Evolutionary conservation across 805 yeast species (phyloP), one percentile per base, ranked within the genome.

Genomic region (Saccharomycopsis microspora): DNA sequence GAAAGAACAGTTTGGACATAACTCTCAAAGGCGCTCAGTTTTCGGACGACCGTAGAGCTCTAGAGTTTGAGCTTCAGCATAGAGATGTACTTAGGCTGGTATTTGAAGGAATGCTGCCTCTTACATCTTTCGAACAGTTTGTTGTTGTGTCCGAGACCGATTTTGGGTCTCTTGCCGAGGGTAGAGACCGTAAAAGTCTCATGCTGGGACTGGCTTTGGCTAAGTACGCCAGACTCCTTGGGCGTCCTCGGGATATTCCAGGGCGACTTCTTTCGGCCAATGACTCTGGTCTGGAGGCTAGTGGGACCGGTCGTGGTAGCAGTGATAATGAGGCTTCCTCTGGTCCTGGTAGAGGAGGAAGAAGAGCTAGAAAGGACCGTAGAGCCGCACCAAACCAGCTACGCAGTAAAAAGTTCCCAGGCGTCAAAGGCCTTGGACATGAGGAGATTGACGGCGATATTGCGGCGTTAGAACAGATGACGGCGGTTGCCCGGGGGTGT

Each of bases 101-200:
- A 1, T 45, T 63, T 32, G 65, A 64, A 45, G 65, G 65, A 1
- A 52, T 59, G 41, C 55, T 65, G 0, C 63, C 67, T 4, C 52
- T 67, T 5, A 32, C 62, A 3, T 55, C 67, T 3, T 49, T 55
- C 5, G 58, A 58, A 5, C 72, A 69, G 43, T 67, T 69, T 47
- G 47, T 43, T 7, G 37, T 55, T 8, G 54, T 64, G 5, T 61
- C 68, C 3, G 56, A 56, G 29, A 52, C 56, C 1, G 55, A 55
- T 39, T 61, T 65, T 8, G 39, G 45, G 30, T 49, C 52, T 32
- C 28, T 48, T 30, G 41, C 53, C 30, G 54, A 50, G 5, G 54
- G 54, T 33, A 39, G 48, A 32, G 45, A 38, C 38, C 36, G 8
- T 45, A 39, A 28, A 39, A 40, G 32, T 11, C 31, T 48, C 19